A percentile compares a stretch with the other conserved stretches of the same genome.
Conservation (phyloP, 2,329 filamentous ascomycete genomes). For the Neofusicoccum ribis region DNA sequence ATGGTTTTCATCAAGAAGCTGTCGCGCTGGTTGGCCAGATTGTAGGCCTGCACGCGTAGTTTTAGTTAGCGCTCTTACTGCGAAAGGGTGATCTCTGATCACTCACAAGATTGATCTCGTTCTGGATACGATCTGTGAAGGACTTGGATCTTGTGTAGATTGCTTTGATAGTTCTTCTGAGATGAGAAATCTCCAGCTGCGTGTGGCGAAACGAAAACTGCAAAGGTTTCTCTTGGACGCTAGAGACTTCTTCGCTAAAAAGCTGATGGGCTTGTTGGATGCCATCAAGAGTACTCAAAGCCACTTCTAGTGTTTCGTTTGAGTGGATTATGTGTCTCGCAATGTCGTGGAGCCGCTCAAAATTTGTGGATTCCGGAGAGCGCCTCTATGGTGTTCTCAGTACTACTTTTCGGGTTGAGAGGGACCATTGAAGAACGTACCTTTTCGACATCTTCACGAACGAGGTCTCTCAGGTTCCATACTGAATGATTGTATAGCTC, state of each 20-base stretch:
- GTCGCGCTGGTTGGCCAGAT: constrained; percentile 2
- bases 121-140: background rate
- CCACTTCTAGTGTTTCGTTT: constrained; percentile 1
- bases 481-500: background rate
- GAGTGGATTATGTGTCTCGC: constrained; percentile 9
- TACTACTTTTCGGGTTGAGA: too few relatives aligned
- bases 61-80: background rate
- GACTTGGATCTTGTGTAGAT: background rate
- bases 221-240: background rate
- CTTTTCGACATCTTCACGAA: constrained; percentile 3
- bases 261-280: background rate
- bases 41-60: background rate
- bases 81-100: background rate
- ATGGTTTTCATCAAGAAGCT: constrained; percentile 13
- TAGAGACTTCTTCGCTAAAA: background rate
- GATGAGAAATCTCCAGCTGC: background rate
- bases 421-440: background rate
- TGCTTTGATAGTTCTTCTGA: background rate
- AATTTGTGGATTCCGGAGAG: background rate
- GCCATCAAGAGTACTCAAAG: background rate
- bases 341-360: background rate
- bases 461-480: background rate
- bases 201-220: background rate
- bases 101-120: constrained; percentile 13
- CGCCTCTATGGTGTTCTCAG: background rate